Percentiles rank a stretch among this genome's conserved stretches.
Evolutionary conservation across 352 stramenopile species (phyloP).

Genomic region (Phytopythium vexans): DNA sequence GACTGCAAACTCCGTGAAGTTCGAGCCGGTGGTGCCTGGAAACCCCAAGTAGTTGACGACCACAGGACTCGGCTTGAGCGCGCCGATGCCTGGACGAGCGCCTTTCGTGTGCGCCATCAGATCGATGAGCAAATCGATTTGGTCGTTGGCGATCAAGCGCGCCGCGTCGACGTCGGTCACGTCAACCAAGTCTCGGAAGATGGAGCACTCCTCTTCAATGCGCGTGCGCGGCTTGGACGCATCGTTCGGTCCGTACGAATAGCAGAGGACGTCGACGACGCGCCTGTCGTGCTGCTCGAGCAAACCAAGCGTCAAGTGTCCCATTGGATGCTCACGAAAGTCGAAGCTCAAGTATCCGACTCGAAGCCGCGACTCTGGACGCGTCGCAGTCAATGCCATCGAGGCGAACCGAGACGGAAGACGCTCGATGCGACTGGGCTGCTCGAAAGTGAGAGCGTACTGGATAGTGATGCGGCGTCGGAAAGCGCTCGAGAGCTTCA

Average conservation of each 20-base stretch:
- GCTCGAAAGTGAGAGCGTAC: constrained; percentile 24
- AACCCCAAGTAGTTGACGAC: constrained; percentile 91
- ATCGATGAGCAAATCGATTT: constrained; percentile 86
- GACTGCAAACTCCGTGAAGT: constrained; percentile 73
- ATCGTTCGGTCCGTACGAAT: constrained; percentile 85
- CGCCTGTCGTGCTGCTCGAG: constrained; percentile 68
- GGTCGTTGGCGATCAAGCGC: constrained; percentile 43
- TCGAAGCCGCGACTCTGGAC: constrained; percentile 26
- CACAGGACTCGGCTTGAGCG: constrained; percentile 55
- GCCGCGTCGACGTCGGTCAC: constrained; percentile 55
- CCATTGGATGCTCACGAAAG: constrained; percentile 93
- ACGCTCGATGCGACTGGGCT: constrained; percentile 34
- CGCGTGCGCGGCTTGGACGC: constrained; percentile 51
- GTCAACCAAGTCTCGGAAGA: constrained; percentile 63
- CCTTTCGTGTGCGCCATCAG: constrained; percentile 91
- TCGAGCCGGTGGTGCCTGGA: constrained; percentile 82
- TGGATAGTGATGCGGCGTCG: constrained; percentile 43
- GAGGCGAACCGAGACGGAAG: constrained; percentile 13
- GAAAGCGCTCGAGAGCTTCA: constrained; percentile 44
- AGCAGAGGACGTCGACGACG: constrained; percentile 51
- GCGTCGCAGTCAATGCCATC: background rate
- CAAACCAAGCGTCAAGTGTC: constrained; percentile 83
- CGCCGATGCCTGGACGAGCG: constrained; percentile 54
- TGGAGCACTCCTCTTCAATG: constrained; percentile 41
- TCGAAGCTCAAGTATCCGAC: constrained; percentile 89